Percentiles rank a stretch among this genome's conserved stretches.
Conservation (phyloP, 1,284 basidiomycete genomes). For the Heterobasidion parviporum region DNA sequence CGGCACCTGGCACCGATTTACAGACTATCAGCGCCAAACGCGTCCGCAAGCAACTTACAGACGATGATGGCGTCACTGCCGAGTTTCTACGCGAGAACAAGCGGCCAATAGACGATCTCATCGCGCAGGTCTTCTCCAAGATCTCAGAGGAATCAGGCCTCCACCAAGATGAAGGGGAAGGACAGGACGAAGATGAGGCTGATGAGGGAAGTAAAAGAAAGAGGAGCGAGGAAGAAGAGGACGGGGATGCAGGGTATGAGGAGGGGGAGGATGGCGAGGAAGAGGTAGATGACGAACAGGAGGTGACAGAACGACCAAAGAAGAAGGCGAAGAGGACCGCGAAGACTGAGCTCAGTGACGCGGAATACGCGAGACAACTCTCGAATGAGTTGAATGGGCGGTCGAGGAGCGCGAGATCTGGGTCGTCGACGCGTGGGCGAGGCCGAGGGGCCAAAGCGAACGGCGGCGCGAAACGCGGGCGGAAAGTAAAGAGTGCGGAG, state of each 20-base stretch:
- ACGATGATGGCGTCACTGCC: constrained; percentile 41
- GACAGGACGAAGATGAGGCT: constrained; percentile 8
- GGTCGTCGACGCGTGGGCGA: constrained; percentile 13
- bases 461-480: constrained; percentile 31
- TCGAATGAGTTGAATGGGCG: constrained; percentile 66
- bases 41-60: constrained; percentile 58
- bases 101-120: constrained; percentile 48
- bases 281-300: constrained; percentile 25
- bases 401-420: constrained; percentile 32
- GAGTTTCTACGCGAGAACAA: constrained; percentile 54
- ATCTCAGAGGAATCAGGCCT: constrained; percentile 30
- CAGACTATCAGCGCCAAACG: constrained; percentile 69
- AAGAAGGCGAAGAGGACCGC: constrained; percentile 27
- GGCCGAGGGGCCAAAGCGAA: constrained; percentile 25
- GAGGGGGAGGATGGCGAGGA: constrained; percentile 23
- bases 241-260: constrained; percentile 24
- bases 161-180: constrained; percentile 6
- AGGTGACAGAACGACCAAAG: constrained; percentile 8
- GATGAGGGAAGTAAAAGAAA: constrained; percentile 3
- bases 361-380: constrained; percentile 61
- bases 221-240: constrained; percentile 14
- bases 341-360: constrained; percentile 46
- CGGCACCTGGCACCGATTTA: constrained; percentile 63
- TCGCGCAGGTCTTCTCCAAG: constrained; percentile 49
- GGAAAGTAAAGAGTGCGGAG: constrained; percentile 44